These are phyloP conservation scores for Fusarium drepaniforme DNA, from an alignment of 2,329 filamentous ascomycete genomes.

Conservation along the genomic window DNA sequence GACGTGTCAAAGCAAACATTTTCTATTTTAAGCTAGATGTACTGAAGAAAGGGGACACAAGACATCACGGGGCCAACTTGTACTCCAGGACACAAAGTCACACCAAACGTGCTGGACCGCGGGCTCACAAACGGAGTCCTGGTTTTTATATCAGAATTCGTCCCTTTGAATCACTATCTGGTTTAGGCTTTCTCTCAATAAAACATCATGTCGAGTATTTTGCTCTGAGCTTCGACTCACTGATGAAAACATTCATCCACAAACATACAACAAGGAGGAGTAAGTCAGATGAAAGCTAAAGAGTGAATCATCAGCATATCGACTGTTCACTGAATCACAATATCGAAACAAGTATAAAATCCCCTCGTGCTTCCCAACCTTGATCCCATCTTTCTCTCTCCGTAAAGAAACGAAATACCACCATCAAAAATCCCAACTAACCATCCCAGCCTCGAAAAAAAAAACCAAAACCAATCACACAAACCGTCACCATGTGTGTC, in stretches of 20 bases:
- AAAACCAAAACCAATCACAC: background rate
- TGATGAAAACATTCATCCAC: background rate
- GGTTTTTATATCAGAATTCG: background rate
- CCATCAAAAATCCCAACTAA: background rate
- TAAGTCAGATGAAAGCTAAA: background rate
- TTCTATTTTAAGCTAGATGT: background rate
- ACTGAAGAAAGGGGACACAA: background rate
- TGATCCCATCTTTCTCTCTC: background rate
- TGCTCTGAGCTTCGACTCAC: background rate
- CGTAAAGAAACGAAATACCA: background rate
- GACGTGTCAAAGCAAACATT: background rate
- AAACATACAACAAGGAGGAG: too few species aligned
- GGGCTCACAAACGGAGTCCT: background rate
- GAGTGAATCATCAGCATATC: background rate
- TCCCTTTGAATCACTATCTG: background rate
- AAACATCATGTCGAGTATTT: background rate
- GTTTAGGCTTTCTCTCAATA: background rate
- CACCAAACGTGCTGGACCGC: background rate
- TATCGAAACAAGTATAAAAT: background rate
- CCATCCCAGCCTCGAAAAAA: background rate
- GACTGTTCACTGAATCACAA: background rate
- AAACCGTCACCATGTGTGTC: background rate
- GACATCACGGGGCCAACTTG: background rate
- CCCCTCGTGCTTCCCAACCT: background rate
- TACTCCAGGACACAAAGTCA: background rate